Percentiles rank a stretch among this genome's conserved stretches.
Conservation (phyloP, 2,329 filamentous ascomycete species). For the Acephala macrosclerotiorum region DNA sequence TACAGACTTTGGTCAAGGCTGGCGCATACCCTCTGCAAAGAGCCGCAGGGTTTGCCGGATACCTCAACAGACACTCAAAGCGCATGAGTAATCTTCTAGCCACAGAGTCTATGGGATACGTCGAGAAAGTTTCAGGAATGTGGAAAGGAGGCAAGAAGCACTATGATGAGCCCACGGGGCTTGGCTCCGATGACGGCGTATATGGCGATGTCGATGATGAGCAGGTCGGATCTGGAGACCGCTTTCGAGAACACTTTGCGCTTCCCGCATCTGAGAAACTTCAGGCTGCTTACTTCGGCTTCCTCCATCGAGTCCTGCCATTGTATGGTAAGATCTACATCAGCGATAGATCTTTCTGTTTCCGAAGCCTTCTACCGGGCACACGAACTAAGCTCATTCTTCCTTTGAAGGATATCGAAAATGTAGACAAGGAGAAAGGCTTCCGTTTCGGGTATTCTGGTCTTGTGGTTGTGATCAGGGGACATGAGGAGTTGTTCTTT, state of each 20-base stretch:
- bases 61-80: slow-evolving; percentile 79
- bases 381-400: slow-evolving; percentile 93
- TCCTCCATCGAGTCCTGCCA: slow-evolving; percentile 86
- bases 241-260: slow-evolving; percentile 90
- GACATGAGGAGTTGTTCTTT: slow-evolving; percentile 96
- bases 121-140: slow-evolving; percentile 97
- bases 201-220: slow-evolving; percentile 65
- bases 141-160: slow-evolving; percentile 91
- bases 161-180: slow-evolving; percentile 71
- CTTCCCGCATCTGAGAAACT: slow-evolving; percentile 85
- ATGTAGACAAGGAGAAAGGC: slow-evolving; percentile 92
- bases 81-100: slow-evolving; percentile 84
- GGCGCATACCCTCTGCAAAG: slow-evolving; percentile 83
- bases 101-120: slow-evolving; percentile 93
- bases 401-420: slow-evolving; percentile 90
- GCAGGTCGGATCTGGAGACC: slow-evolving; percentile 74
- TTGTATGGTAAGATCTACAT: slow-evolving; percentile 98
- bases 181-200: slow-evolving; percentile 61
- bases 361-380: slow-evolving; percentile 87
- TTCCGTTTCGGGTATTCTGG: slow-evolving; percentile 92
- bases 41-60: slow-evolving; percentile 83
- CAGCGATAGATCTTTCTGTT: slow-evolving; percentile 87
- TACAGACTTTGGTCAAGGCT: slow-evolving; percentile 65
- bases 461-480: slow-evolving; percentile 89
- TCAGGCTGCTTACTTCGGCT: slow-evolving; percentile 90